Evolutionary conservation across 2,329 filamentous ascomycete genomes (phyloP).

Genomic region (Aspergillus pseudoterreus): DNA sequence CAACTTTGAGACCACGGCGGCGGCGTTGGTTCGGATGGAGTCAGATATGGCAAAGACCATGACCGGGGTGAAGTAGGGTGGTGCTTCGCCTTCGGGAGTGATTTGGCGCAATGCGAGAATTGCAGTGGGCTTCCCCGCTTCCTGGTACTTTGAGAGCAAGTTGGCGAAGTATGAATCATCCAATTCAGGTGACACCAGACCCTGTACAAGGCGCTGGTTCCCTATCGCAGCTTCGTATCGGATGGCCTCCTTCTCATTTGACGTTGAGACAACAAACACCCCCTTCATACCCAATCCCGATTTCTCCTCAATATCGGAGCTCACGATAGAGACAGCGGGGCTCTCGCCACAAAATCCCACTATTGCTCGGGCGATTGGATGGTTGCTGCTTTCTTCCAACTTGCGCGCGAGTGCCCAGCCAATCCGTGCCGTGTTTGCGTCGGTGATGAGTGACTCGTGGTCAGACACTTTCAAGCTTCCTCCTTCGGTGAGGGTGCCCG

Average conservation of each 20-base stretch:
- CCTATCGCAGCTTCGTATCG: conserved; percentile 51
- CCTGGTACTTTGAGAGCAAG: conserved; percentile 37
- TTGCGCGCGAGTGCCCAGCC: conserved; percentile 47
- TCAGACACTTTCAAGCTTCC: conserved; percentile 56
- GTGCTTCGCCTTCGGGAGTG: conserved; percentile 1
- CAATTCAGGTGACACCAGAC: conserved; percentile 24
- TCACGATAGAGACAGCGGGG: conserved; percentile 22
- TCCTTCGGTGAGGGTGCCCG: conserved; percentile 71
- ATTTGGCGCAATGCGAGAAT: conserved; percentile 39
- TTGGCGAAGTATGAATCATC: conserved; percentile 33
- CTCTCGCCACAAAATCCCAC: conserved; percentile 45
- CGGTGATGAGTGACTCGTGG: conserved; percentile 39
- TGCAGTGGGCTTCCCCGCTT: conserved; percentile 42
- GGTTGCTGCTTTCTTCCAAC: conserved; percentile 58
- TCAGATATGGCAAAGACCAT: conserved; percentile 76
- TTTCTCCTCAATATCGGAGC: conserved; percentile 49
- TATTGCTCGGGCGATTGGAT: conserved; percentile 57
- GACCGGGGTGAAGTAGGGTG: conserved; percentile 44
- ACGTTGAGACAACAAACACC: conserved; percentile 38
- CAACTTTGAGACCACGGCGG: conserved; percentile 61
- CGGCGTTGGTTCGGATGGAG: conserved; percentile 71
- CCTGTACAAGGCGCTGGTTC: conserved; percentile 53
- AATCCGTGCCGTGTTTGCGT: conserved; percentile 31
- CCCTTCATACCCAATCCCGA: conserved; percentile 57
- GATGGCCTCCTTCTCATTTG: conserved; percentile 13